Conservation (phyloP, 306 rosid genomes). For the Lagenaria siceraria region DNA sequence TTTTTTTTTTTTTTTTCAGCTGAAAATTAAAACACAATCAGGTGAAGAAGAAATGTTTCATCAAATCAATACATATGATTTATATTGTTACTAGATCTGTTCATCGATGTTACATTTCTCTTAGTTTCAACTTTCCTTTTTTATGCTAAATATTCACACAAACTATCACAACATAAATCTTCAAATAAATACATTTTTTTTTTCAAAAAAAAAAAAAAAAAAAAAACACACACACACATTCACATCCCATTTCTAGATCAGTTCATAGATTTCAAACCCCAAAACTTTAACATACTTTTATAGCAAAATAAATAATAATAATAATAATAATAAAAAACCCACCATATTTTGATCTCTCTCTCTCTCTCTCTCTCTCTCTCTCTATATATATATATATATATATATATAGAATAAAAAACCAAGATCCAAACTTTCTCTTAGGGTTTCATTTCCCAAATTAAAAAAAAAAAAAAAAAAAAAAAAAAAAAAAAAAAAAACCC, state of each 20-base stretch:
- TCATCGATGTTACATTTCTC: constrained; percentile 24
- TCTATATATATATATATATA: neutral
- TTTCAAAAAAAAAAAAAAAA: neutral
- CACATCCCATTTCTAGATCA: constrained; percentile 58
- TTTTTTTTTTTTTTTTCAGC: too few relatives aligned
- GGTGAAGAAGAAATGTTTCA: neutral
- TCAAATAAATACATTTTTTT: neutral
- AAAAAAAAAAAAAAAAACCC: neutral
- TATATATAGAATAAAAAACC: too few relatives aligned
- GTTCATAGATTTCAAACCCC: constrained; percentile 19
- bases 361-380: too few relatives aligned
- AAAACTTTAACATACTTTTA: constrained; percentile 30
- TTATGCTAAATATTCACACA: constrained; percentile 6
- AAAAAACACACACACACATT: too few relatives aligned
- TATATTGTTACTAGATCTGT: constrained; percentile 43
- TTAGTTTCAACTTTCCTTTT: constrained; percentile 15
- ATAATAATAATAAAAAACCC: constrained; percentile 1
- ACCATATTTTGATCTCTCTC: neutral
- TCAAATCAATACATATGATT: constrained; percentile 9
- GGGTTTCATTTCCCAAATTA: neutral
- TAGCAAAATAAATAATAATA: neutral
- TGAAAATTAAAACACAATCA: too few relatives aligned
- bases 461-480: neutral
- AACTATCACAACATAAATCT: neutral
- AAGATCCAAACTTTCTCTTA: neutral